Evolutionary conservation across 352 stramenopile species (phyloP).

Genomic region (Phytophthora hibernalis): DNA sequence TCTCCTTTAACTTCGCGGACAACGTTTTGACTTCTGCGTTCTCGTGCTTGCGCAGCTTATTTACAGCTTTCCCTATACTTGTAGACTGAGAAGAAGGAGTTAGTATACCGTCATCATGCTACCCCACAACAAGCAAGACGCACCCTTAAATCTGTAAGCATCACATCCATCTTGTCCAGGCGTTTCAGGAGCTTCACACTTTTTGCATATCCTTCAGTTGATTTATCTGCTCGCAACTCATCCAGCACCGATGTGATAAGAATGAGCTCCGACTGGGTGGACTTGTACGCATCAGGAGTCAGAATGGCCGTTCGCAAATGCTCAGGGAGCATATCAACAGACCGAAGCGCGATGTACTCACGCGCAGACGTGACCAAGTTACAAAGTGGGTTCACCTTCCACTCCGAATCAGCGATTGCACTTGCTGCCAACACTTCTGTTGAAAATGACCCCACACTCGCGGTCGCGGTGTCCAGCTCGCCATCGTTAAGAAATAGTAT

Average conservation of each 20-base stretch:
- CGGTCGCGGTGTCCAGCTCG: slow-evolving; percentile 75
- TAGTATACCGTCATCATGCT: slow-evolving; percentile 10
- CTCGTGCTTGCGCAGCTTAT: slow-evolving; percentile 86
- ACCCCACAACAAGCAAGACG: slow-evolving; percentile 6
- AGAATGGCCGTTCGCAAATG: slow-evolving; percentile 84
- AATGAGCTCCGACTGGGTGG: slow-evolving; percentile 77
- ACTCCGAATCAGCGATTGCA: slow-evolving; percentile 77
- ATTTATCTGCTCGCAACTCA: slow-evolving; percentile 45
- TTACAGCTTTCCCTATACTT: slow-evolving; percentile 86
- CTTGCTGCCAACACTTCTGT: slow-evolving; percentile 69
- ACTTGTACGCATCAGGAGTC: slow-evolving; percentile 82
- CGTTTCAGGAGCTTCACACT: slow-evolving; percentile 73
- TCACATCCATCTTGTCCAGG: slow-evolving; percentile 76
- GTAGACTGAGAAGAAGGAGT: slow-evolving; percentile 56
- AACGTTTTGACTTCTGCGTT: slow-evolving; percentile 54
- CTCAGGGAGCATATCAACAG: slow-evolving; percentile 84
- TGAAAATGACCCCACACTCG: slow-evolving; percentile 65
- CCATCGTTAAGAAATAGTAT: slow-evolving; percentile 85
- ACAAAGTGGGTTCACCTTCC: slow-evolving; percentile 75
- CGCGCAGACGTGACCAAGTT: slow-evolving; percentile 84
- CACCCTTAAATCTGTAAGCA: slow-evolving; percentile 82
- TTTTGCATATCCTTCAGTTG: slow-evolving; percentile 39
- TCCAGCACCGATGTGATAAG: slow-evolving; percentile 72
- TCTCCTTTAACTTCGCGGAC: slow-evolving; percentile 68
- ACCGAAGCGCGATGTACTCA: slow-evolving; percentile 85